A percentile compares a stretch with the other conserved stretches of the same genome.
Conservation (phyloP, 345 rosid species). For the Sapria himalayana region DNA sequence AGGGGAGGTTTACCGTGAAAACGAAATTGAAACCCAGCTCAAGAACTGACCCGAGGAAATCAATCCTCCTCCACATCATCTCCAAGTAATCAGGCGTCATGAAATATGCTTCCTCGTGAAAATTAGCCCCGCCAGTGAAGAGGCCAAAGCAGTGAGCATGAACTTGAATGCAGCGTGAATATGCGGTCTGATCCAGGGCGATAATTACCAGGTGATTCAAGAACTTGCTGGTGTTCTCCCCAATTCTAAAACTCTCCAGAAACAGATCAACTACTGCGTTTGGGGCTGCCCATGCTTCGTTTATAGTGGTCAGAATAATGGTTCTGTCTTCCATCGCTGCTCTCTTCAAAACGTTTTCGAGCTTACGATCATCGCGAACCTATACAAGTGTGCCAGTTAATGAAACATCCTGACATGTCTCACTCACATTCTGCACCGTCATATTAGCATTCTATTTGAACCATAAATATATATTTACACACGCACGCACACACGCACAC, state of each 20-base stretch:
- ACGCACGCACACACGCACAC: too few relatives aligned
- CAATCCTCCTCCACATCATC: slow-evolving; percentile 94
- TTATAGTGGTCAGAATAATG: slow-evolving; percentile 58
- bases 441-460: too few relatives aligned
- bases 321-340: slow-evolving; percentile 44
- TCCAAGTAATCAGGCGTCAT: slow-evolving; percentile 61
- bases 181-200: slow-evolving; percentile 55
- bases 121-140: slow-evolving; percentile 46
- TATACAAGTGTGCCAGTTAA: too few relatives aligned
- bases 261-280: slow-evolving; percentile 48
- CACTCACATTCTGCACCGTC: too few relatives aligned
- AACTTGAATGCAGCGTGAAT: slow-evolving; percentile 24
- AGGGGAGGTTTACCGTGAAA: slow-evolving; percentile 42
- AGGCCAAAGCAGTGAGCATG: slow-evolving; percentile 61
- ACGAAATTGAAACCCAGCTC: slow-evolving; percentile 69
- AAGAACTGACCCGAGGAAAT: slow-evolving; percentile 52
- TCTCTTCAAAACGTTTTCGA: slow-evolving; percentile 29
- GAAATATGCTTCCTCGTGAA: slow-evolving; percentile 54
- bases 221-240: slow-evolving; percentile 34
- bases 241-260: slow-evolving; percentile 52
- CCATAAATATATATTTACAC: too few relatives aligned
- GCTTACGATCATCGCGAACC: slow-evolving; percentile 21
- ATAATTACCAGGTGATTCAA: slow-evolving; percentile 53
- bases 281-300: slow-evolving; percentile 73
- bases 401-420: too few relatives aligned